These are phyloP conservation scores for Fusarium longipes DNA, from an alignment of 2,329 filamentous ascomycete genomes.

Conservation along the genomic window DNA sequence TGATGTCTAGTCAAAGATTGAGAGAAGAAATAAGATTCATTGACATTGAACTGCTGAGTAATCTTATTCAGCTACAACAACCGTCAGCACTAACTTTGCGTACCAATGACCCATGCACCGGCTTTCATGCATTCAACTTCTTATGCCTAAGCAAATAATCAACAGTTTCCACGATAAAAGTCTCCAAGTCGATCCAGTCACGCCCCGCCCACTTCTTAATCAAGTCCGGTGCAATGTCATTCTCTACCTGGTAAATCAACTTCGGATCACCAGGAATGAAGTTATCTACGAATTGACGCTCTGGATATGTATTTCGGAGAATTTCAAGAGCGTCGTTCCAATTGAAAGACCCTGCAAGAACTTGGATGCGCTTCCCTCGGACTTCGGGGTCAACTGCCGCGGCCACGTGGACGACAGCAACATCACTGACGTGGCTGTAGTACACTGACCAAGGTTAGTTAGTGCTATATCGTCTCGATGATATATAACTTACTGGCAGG, in stretches of 20 bases:
- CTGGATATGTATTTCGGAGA: conserved; percentile 20
- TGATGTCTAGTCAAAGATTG: background rate
- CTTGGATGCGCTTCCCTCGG: conserved; percentile 20
- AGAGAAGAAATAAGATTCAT: background rate
- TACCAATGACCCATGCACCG: background rate
- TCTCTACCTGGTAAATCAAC: conserved; percentile 20
- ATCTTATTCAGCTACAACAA: background rate
- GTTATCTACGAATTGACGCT: conserved; percentile 14
- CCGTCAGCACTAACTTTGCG: background rate
- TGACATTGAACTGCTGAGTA: background rate
- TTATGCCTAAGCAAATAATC: conserved; percentile 12
- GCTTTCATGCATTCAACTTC: background rate
- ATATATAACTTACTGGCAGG: conserved; percentile 17
- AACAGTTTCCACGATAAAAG: conserved; percentile 13
- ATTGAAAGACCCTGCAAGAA: conserved; percentile 18
- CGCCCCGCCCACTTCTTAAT: conserved; percentile 33
- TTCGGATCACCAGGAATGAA: conserved; percentile 18
- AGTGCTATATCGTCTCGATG: fast-evolving
- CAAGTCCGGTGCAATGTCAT: conserved; percentile 21
- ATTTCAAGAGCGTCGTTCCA: conserved; percentile 31
- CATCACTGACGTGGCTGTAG: conserved; percentile 29
- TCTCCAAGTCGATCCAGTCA: conserved; percentile 23
- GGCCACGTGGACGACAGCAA: conserved; percentile 28
- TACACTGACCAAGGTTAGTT: conserved; percentile 18
- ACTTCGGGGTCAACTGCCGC: conserved; percentile 23